Evolutionary conservation across 2,329 filamentous ascomycete genomes (phyloP), one percentile per base, ranked within the genome.

Genomic region (Apiospora saccharicola): DNA sequence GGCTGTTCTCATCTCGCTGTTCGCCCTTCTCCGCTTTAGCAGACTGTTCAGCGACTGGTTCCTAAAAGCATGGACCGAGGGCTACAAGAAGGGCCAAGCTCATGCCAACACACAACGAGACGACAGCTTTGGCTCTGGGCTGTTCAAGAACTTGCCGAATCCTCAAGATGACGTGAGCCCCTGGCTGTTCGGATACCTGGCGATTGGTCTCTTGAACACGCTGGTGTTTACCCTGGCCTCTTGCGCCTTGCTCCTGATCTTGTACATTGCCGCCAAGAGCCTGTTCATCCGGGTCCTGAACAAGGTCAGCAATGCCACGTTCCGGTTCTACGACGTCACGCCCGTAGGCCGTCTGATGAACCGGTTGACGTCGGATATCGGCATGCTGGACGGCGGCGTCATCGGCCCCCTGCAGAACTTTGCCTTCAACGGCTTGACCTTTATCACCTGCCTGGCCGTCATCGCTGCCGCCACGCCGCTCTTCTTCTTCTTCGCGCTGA

Each of bases 291-390:
- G 90, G 51, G 93, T 94, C 26, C 90, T 98, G 82, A 84, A 88
- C 1, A 89, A 89, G 70, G 93, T 98, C 69, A 92, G 92, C 79
- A 89, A 91, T 77, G 93, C 95, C 0, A 95, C 92, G 0, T 97
- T 98, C 83, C 90, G 94, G 0, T 98, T 95, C 81, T 96, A 97
- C 83, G 95, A 98, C 79, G 90, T 94, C 4, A 98, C 95, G 0
- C 95, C 95, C 0, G 91, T 97, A 0, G 95, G 95, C 0, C 90
- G 95, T 67, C 85, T 98, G 74, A 98, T 98, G 93, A 98, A 98
- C 80, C 90, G 95, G 10, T 87, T 98, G 73, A 97, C 95, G 0
- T 94, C 94, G 1, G 95, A 98, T 78, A 96, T 98, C 82, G 93
- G 93, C 41, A 95, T 94, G 69, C 89, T 98, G 0, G 95, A 98